Base-by-base conservation (phyloP, 345 rosid genomes). In the Jatropha curcas region DNA sequence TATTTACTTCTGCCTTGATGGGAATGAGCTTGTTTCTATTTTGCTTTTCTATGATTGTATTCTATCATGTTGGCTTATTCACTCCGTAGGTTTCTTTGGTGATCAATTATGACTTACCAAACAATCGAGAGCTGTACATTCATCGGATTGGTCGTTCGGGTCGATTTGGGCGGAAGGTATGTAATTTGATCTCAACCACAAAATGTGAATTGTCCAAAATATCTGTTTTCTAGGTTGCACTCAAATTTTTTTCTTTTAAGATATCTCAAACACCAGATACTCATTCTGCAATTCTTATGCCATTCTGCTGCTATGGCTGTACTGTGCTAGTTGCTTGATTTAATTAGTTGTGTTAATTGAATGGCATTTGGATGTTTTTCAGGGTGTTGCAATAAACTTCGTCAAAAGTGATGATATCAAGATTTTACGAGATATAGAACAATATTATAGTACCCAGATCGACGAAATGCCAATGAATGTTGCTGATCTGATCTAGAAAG, bases 131-230 rank as follows among this genome's bases (percentile, higher is more conserved):
- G 79, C 97, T 93, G 60, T 95, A 95, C 84, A 92, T 95, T 72
- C 99, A 95, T 61, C 86, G 98, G 56, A 95, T 92, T 74, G 99
- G 99, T 64, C 97, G 99, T 19, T 92, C 98, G 17, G 98, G 99
- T 58, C 98, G 98, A 68, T 96, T 93, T 30, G 99, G 98, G 72
- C 92, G 99, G 65, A 96, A 96, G 99, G 99, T 92, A 85, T 51
- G 2, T 50, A 24, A 24, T 27, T 12, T 1, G 30, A 25, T 57
- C 2, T 39, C 10, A 39, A 39, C 11, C 10, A 5, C 25, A 19
- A 1, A 17, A 65, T 2, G 33, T 16, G 19, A 50, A 30, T 14
- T 24, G 1, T 53, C 5, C 16, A 24, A 5, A 68, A 20, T n/a
- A n/a, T n/a, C n/a, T n/a, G n/a, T n/a, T n/a, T n/a, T n/a, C n/a